Conservation (phyloP, 345 rosid species). For the Arabidopsis suecica region DNA sequence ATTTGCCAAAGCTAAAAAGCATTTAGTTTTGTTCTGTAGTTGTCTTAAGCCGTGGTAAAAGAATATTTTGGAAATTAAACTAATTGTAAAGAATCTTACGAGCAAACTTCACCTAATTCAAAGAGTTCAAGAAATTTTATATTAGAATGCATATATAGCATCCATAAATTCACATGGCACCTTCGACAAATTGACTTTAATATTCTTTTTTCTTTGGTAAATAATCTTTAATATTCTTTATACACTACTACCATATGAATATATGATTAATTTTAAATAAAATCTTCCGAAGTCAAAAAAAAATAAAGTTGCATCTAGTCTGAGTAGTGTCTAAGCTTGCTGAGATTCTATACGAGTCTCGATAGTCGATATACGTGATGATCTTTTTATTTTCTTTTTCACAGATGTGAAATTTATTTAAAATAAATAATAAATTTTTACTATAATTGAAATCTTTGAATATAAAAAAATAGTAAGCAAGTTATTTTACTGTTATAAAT, state of each 20-base stretch:
- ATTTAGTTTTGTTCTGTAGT: constrained; percentile 34
- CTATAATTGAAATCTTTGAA: not conserved
- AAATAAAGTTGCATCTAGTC: not conserved
- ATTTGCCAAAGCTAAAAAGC: constrained; percentile 27
- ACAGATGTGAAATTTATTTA: not conserved
- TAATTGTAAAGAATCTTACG: not conserved
- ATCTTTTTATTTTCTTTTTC: not conserved
- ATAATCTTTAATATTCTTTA: not conserved
- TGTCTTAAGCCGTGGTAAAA: constrained; percentile 30
- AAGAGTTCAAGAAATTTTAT: constrained; percentile 19
- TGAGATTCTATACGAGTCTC: not conserved
- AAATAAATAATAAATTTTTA: not conserved
- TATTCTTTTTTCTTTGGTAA: too few species aligned
- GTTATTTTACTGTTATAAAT: not conserved
- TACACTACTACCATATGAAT: not conserved
- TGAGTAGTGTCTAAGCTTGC: constrained; percentile 1
- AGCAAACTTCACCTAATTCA: constrained; percentile 6
- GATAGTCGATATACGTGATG: not conserved
- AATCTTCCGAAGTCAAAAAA: not conserved
- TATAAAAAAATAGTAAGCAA: not conserved
- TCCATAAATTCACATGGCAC: constrained; percentile 30
- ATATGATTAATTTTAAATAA: not conserved
- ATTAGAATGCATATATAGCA: constrained; percentile 4
- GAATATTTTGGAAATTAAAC: constrained; percentile 22
- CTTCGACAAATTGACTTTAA: not conserved